phyloP scores from a whole-genome alignment of 2,329 filamentous ascomycete species.

The Colletotrichum gigasporum region DNA sequence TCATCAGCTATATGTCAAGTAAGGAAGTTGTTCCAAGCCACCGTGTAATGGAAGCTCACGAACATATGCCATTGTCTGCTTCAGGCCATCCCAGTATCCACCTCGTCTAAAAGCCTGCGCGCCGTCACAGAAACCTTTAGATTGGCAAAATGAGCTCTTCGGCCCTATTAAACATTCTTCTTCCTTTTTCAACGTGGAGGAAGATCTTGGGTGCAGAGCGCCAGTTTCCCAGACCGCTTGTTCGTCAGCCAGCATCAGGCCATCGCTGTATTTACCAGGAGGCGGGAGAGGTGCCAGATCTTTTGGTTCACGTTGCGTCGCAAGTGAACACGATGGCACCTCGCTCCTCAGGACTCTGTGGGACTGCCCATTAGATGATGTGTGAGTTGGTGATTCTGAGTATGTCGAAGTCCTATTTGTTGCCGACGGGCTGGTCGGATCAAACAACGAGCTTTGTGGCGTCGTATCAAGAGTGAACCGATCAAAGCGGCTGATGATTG shows the following conservation, averaged over 20 bases:
- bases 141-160: constrained; percentile 45
- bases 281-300: not conserved
- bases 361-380: not conserved
- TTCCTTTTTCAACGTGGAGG: constrained; percentile 3
- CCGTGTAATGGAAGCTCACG: constrained; percentile 31
- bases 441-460: constrained; percentile 13
- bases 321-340: not conserved
- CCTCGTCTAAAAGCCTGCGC: constrained; percentile 46
- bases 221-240: not conserved
- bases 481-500: not conserved
- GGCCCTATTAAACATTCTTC: constrained; percentile 38
- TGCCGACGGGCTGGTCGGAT: constrained; percentile 19
- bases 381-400: constrained; percentile 3
- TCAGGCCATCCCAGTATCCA: constrained; percentile 47
- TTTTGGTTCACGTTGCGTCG: constrained; percentile 5
- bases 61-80: constrained; percentile 35
- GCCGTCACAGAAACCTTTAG: constrained; percentile 50
- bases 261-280: constrained; percentile 9
- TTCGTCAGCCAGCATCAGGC: constrained; percentile 29
- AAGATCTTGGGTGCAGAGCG: not conserved
- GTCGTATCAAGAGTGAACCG: not conserved
- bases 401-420: constrained; percentile 26
- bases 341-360: not conserved
- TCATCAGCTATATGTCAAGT: not conserved
- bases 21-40: constrained; percentile 18